Percentiles rank a stretch among this genome's conserved stretches.
These are phyloP conservation scores for Moniliella sp. DNA, from an alignment of 1,284 basidiomycete species.

Conservation along the genomic window DNA sequence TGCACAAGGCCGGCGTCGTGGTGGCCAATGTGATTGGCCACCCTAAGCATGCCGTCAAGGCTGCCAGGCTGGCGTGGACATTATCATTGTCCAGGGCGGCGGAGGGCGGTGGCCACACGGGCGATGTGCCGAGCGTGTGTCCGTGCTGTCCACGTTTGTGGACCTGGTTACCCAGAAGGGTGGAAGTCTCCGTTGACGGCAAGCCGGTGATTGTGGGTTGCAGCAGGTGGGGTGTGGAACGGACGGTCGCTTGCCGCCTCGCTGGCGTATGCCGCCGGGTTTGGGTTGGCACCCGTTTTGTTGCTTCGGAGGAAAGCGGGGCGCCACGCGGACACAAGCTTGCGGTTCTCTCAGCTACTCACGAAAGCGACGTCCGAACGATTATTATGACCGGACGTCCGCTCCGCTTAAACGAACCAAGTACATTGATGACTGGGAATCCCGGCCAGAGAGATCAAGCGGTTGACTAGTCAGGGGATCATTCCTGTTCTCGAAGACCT, in stretches of 20 bases:
- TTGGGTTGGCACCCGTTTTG: constrained; percentile 55
- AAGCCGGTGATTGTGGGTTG: constrained; percentile 17
- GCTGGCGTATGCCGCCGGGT: constrained; percentile 16
- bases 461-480: constrained; percentile 20
- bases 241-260: constrained; percentile 21
- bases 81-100: constrained; percentile 25
- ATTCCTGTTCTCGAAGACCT: constrained; percentile 23
- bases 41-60: constrained; percentile 23
- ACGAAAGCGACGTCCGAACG: constrained; percentile 22
- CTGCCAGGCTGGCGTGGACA: constrained; percentile 20
- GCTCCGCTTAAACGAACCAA: constrained; percentile 35
- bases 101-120: constrained; percentile 27
- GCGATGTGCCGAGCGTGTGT: constrained; percentile 18
- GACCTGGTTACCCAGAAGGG: constrained; percentile 18
- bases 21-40: constrained; percentile 47
- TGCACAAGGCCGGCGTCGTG: constrained; percentile 15
- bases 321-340: constrained; percentile 25
- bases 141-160: constrained; percentile 16
- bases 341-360: constrained; percentile 18
- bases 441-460: constrained; percentile 23
- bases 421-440: constrained; percentile 22
- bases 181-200: constrained; percentile 18
- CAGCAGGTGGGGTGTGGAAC: constrained; percentile 20
- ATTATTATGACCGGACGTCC: constrained; percentile 47
- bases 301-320: constrained; percentile 40